Conservation (phyloP, 352 stramenopile species). For the Paralagenidium karlingii region DNA sequence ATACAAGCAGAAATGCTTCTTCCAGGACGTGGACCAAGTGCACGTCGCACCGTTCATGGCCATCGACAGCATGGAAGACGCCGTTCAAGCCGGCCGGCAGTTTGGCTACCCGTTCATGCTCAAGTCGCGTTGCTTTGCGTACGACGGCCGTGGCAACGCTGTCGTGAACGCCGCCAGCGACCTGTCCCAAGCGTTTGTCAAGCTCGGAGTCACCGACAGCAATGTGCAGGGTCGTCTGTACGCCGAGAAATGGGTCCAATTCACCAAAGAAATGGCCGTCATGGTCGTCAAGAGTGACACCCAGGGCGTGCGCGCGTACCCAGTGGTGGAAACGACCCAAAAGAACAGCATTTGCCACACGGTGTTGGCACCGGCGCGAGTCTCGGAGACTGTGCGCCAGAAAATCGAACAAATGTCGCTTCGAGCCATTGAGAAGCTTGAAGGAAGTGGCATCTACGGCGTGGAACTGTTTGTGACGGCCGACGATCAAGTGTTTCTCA, state of each 20-base stretch:
- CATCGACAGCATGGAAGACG: slow-evolving; percentile 28
- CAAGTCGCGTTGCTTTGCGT: slow-evolving; percentile 92
- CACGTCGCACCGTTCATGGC: slow-evolving; percentile 37
- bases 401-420: slow-evolving; percentile 46
- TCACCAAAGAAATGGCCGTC: slow-evolving; percentile 92
- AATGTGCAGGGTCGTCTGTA: slow-evolving; percentile 41
- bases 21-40: slow-evolving; percentile 26
- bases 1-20: slow-evolving; percentile 91
- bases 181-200: slow-evolving; percentile 73
- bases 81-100: slow-evolving; percentile 19
- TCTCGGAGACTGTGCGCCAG: slow-evolving; percentile 17
- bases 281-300: slow-evolving; percentile 89
- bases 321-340: slow-evolving; percentile 95
- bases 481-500: slow-evolving; percentile 84
- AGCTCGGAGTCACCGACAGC: slow-evolving; percentile 26
- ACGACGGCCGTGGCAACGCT: slow-evolving; percentile 96
- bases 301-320: slow-evolving; percentile 82
- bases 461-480: slow-evolving; percentile 96
- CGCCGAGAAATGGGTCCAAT: slow-evolving; percentile 95
- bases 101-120: slow-evolving; percentile 98
- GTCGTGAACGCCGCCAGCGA: slow-evolving; percentile 75
- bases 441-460: slow-evolving; percentile 89
- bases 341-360: slow-evolving; percentile 96
- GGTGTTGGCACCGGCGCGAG: slow-evolving; percentile 86
- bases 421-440: slow-evolving; percentile 58